Evolutionary conservation across 129 eudicot species (phyloP), one percentile per base, ranked within the genome.

Genomic region (Artemisia annua): DNA sequence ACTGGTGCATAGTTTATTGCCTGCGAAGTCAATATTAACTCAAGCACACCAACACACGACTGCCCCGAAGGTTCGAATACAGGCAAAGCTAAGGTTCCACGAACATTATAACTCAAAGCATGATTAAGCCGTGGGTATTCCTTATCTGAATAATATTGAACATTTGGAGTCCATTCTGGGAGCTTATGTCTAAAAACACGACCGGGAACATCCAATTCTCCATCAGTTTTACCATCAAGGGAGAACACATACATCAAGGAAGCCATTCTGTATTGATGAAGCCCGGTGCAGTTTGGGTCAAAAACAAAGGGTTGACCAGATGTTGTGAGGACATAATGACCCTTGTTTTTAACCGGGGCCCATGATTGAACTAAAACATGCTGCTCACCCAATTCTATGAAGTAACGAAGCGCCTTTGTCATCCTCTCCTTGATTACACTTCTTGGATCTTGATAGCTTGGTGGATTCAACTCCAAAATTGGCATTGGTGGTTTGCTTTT

Each of bases 111-210:
- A 75, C 83, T 87, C 64, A 81, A 67, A 60, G 97, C 96, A 76
- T 94, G 87, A 78, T 79, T 77, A 81, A 48, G 89, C 28, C 94
- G 82, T n/a, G 85, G 84, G 64, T 86, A 94, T 65, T 94, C 99
- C 69, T 83, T 86, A 62, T 90, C 84, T 6, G 99, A 85, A 66
- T 94, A 94, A 72, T 86, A 94, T 83, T 90, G 97, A 74, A 94
- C 97, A 82, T 94, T 83, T 8, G 99, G 99, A 52, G 99, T 88
- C 97, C 97, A 94, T 71, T 94, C 97, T 1, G 99, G 99, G 72
- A 90, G 79, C 80, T 81, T 88, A 54, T 88, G 89, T 67, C 83
- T 73, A 53, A 90, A 90, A 46, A 88, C 96, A 67, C 93, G 91
- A n/a, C 87, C 99, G 2, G 94, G 96, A 66, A 94, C 84, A 63